Evolutionary conservation across 2,329 filamentous ascomycete genomes (phyloP), one percentile per base, ranked within the genome.

Genomic region (Scedosporium aurantiacum): DNA sequence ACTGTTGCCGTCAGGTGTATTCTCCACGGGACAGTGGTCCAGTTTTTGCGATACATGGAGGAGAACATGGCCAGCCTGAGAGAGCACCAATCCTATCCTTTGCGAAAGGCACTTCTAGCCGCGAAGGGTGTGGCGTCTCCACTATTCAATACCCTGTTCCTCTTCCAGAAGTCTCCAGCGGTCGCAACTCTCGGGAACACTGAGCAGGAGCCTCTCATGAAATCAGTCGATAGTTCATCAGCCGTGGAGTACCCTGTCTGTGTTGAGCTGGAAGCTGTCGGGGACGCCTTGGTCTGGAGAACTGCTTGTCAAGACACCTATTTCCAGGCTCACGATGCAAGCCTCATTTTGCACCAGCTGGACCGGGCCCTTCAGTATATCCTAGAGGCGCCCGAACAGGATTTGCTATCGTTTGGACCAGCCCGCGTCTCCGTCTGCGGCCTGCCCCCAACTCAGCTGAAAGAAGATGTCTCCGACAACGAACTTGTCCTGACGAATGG

Each of bases 201-300:
- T 0, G 25, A 57, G 0, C 45, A 68, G 1, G 59, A 66, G 0
- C 23, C 12, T 27, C 69, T 93, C 2, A 84, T 89, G 66, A 78
- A 76, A 43, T 91, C 89, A 1, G 71, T 89, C 1, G 77, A 79
- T 16, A 83, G 87, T 0, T 74, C 76, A 2, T 86, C 90, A 0
- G 81, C 86, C 23, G 85, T 93, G 1, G 91, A 96, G 65, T 95
- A 92, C 70, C 87, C 90, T 0, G 74, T 96, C 3, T 94, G 90
- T 67, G 81, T 90, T 2, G 92, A 97, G 73, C 84, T 94, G 70
- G 90, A 96, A 69, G 73, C 82, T 5, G 70, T 81, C 0, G 75
- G 73, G 0, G 73, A 81, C 18, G 68, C 72, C 0, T 70, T 95
- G 1, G 64, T 84, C 0, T 94, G 91, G 87, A 85, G 89, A 12